Evolutionary conservation across 106 monocot species (phyloP).

Genomic region (Agapanthus africanus): DNA sequence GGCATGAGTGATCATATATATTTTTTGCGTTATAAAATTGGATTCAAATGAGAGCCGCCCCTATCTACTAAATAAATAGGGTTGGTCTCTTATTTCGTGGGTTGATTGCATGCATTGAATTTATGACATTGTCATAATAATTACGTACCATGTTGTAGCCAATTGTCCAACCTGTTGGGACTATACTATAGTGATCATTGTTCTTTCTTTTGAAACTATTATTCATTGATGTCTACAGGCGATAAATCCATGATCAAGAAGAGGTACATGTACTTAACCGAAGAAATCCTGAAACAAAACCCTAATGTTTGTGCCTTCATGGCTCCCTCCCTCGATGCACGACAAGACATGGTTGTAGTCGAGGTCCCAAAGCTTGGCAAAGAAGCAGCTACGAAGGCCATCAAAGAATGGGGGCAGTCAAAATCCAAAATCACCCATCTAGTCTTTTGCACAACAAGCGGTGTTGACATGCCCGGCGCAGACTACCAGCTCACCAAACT

Average conservation of each 20-base stretch:
- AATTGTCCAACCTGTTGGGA: too few species aligned
- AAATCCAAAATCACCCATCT: constrained; percentile 18
- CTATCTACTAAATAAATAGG: too few species aligned
- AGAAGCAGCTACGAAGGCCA: constrained; percentile 6
- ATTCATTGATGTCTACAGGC: too few species aligned
- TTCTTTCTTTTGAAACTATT: neutral
- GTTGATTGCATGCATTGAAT: too few species aligned
- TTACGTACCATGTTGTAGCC: too few species aligned
- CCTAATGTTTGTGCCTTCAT: constrained; percentile 13
- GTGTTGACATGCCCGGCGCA: constrained; percentile 21
- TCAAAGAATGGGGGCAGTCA: constrained; percentile 16
- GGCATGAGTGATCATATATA: too few species aligned
- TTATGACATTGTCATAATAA: too few species aligned
- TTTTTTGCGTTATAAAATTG: too few species aligned
- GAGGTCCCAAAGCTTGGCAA: constrained; percentile 18
- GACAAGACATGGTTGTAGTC: constrained; percentile 14
- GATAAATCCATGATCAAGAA: constrained; percentile 19
- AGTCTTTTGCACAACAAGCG: constrained; percentile 21
- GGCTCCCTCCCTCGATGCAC: constrained; percentile 13
- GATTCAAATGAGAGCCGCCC: too few species aligned
- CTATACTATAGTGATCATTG: too few species aligned
- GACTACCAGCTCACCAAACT: constrained; percentile 19
- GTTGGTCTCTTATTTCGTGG: too few species aligned
- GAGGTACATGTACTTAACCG: constrained; percentile 14
- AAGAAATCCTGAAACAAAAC: constrained; percentile 13